Conservation (phyloP, 805 yeast species). For the Starmerella etchellsii region DNA sequence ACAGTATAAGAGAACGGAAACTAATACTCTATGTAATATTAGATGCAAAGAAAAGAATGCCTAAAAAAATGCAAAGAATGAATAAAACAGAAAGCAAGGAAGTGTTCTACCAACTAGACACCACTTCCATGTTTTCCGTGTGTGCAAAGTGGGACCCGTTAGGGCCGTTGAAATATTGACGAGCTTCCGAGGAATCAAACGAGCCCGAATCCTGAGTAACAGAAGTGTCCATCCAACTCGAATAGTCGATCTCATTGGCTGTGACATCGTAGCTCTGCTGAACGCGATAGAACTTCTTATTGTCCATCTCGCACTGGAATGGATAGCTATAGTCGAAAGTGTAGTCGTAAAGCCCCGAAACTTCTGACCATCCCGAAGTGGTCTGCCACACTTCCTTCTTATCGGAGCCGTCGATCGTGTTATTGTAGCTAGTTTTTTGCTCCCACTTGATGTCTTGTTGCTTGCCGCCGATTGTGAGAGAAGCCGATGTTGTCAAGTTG, state of each 20-base stretch:
- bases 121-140: slow-evolving; percentile 8
- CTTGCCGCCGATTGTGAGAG: slow-evolving; percentile 16
- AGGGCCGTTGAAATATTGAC: slow-evolving; percentile 12
- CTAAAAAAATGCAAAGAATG: not conserved
- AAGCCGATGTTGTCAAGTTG: slow-evolving; percentile 11
- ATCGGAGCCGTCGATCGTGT: slow-evolving; percentile 4
- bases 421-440: slow-evolving; percentile 15
- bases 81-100: no score
- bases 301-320: slow-evolving; percentile 9
- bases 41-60: not conserved
- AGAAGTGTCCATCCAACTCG: slow-evolving; percentile 18
- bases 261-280: slow-evolving; percentile 14
- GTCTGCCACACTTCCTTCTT: slow-evolving; percentile 13
- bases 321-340: slow-evolving; percentile 9
- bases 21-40: no score
- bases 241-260: slow-evolving; percentile 3
- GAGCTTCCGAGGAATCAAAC: slow-evolving; percentile 3
- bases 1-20: no score
- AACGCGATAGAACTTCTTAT: slow-evolving; percentile 6
- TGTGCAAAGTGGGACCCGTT: slow-evolving; percentile 14
- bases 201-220: slow-evolving; percentile 7
- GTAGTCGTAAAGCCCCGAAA: slow-evolving; percentile 10
- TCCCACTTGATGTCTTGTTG: slow-evolving; percentile 13
- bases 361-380: slow-evolving; percentile 10
- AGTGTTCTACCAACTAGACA: slow-evolving; percentile 12